Base-by-base conservation (phyloP, 192 early-diverging fungal genomes). In the Phlyctochytrium arcticum region DNA sequence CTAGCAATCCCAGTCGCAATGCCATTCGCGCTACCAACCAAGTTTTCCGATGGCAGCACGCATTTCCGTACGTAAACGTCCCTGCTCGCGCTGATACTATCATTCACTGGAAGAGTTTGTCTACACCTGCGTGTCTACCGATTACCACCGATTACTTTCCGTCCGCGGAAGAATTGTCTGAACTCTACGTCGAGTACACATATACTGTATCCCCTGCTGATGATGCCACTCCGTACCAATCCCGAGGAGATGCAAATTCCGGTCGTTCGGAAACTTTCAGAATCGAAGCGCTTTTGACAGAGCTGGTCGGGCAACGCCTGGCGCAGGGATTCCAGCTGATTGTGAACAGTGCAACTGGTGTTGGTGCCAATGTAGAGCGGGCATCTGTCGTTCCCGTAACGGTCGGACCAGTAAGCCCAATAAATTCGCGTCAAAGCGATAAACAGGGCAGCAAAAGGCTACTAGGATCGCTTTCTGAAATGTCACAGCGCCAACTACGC, bases 281-380 rank as follows among this genome's bases (percentile, higher is more conserved):
- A 21, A 68, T 78, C 32, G 80, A 76, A 42, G 39, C 51, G 9
- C 58, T 96, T 35, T 76, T 96, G 33, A 80, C 82, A 23, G 94
- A 98, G 71, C 80, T 98, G 70, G 82, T 96, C 8, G 83, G 83
- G 30, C 93, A 94, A 73, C 83, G 96, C n/a, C 63, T 98, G 36
- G 80, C 87, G 35, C 93, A 98, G 69, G 94, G 94, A 24, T 97
- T 93, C 68, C 94, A 96, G 72, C 77, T 96, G 10, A 87, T 96
- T 54, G 80, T 85, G 9, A 68, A 74, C 26, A 58, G 36, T 48
- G 35, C 36, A 24, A 12, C 39, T 10, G 29, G 39, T 12, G 15
- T 44, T 12, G 39, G 39, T 12, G 39, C 39, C 0, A 44, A 44
- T 44, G 39, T 44, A n/a, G n/a, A n/a, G n/a, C n/a, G n/a, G n/a